Conservation (phyloP, 2,329 filamentous ascomycete genomes). For the Neurospora crassa region DNA sequence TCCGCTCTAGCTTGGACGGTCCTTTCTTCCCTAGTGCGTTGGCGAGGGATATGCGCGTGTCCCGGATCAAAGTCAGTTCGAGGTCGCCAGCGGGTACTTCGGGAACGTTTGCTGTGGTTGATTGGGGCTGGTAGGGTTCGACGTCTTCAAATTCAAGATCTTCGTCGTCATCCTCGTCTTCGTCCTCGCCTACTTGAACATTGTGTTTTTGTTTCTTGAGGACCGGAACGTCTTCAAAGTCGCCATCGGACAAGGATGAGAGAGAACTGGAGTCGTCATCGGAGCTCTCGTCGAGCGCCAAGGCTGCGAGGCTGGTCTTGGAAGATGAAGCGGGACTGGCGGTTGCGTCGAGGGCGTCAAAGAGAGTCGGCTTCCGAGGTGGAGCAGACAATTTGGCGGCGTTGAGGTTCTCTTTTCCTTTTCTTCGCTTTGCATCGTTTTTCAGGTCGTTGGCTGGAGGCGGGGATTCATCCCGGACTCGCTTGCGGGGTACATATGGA, state of each 20-base stretch:
- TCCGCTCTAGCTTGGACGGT: slow-evolving; percentile 73
- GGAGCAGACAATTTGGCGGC: slow-evolving; percentile 16
- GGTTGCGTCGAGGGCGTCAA: slow-evolving; percentile 49
- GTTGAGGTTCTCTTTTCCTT: slow-evolving; percentile 19
- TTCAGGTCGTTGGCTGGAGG: slow-evolving; percentile 19
- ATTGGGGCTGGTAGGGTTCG: slow-evolving; percentile 41
- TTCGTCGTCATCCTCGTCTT: slow-evolving; percentile 38
- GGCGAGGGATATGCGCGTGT: slow-evolving; percentile 48
- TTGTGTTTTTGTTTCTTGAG: slow-evolving; percentile 27
- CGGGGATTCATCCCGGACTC: slow-evolving; percentile 40
- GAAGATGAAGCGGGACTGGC: slow-evolving; percentile 31
- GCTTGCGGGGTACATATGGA: slow-evolving; percentile 58
- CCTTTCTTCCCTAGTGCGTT: slow-evolving; percentile 68
- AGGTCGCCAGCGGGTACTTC: slow-evolving; percentile 52
- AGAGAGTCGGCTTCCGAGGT: slow-evolving; percentile 46
- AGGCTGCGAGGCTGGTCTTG: slow-evolving; percentile 31
- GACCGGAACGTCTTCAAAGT: slow-evolving; percentile 42
- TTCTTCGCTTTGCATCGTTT: slow-evolving; percentile 18
- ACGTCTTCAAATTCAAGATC: slow-evolving; percentile 55
- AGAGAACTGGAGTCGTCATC: slow-evolving; percentile 34
- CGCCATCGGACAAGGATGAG: slow-evolving; percentile 45
- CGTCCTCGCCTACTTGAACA: slow-evolving; percentile 24
- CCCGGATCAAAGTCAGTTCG: slow-evolving; percentile 59
- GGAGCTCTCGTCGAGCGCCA: slow-evolving; percentile 32
- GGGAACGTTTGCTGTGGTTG: slow-evolving; percentile 32